Percentiles rank a stretch among this genome's conserved stretches.
Conservation (phyloP, 2,329 filamentous ascomycete genomes). For the Aschersonia sp. region DNA sequence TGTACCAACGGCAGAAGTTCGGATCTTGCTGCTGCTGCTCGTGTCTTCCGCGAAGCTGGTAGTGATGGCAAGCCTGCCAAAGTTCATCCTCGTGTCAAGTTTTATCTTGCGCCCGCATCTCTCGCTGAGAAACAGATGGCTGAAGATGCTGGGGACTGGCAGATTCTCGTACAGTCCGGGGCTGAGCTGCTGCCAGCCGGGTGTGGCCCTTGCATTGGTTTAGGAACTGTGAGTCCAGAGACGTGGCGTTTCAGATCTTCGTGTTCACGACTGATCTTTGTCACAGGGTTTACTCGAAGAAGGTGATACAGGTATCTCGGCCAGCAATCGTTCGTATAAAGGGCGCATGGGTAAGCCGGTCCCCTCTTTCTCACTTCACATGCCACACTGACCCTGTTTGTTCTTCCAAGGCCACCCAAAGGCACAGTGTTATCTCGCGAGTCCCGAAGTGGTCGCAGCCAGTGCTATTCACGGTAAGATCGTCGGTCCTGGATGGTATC, state of each 20-base stretch:
- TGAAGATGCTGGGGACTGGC: slow-evolving; percentile 76
- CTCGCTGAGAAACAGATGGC: slow-evolving; percentile 60
- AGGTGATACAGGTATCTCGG: slow-evolving; percentile 71
- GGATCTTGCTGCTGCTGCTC: slow-evolving; percentile 38
- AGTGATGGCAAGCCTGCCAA: slow-evolving; percentile 45
- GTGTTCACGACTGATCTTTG: slow-evolving; percentile 13
- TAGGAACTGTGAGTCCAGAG: slow-evolving; percentile 16
- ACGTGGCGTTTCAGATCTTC: too few species aligned
- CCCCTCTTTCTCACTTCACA: too few species aligned
- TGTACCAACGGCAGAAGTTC: slow-evolving; percentile 80
- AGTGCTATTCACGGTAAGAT: slow-evolving; percentile 61
- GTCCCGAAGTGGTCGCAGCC: slow-evolving; percentile 79
- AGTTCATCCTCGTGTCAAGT: slow-evolving; percentile 60
- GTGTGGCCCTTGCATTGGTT: slow-evolving; percentile 74
- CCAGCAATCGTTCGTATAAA: slow-evolving; percentile 81
- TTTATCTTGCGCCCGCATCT: slow-evolving; percentile 87
- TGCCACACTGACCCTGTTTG: too few species aligned
- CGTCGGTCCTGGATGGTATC: slow-evolving; percentile 61
- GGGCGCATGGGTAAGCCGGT: slow-evolving; percentile 56
- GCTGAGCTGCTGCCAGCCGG: slow-evolving; percentile 20
- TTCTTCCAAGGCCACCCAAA: background rate
- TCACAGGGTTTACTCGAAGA: slow-evolving; percentile 55
- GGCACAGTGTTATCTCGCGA: slow-evolving; percentile 71
- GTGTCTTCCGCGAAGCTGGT: slow-evolving; percentile 64
- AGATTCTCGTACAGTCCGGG: slow-evolving; percentile 51